phyloP scores from a whole-genome alignment of 1,284 basidiomycete genomes.

The Fomitiporia mediterranea region DNA sequence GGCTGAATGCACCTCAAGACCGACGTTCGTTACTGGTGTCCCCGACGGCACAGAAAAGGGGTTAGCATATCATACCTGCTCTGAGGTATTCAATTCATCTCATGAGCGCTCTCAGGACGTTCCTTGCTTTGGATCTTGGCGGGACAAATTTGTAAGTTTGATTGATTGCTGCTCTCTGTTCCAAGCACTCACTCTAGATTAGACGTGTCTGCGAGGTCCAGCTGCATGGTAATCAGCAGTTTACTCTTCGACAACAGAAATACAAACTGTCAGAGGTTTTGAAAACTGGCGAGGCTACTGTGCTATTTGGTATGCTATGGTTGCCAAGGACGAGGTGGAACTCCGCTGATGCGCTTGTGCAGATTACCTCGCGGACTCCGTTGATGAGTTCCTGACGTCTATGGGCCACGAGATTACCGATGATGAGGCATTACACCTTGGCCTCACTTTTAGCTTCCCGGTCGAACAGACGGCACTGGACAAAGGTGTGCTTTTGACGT shows the following conservation, averaged over 20 bases:
- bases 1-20: conserved; percentile 41
- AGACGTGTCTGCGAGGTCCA: conserved; percentile 93
- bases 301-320: conserved; percentile 68
- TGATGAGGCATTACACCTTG: conserved; percentile 67
- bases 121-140: conserved; percentile 90
- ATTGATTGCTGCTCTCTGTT: conserved; percentile 9
- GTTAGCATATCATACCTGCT: conserved; percentile 44
- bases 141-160: conserved; percentile 85
- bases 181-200: conserved; percentile 14
- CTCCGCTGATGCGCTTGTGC: conserved; percentile 10
- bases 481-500: conserved; percentile 85
- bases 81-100: conserved; percentile 4
- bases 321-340: neutral
- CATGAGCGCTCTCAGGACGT: conserved; percentile 54
- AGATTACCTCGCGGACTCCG: conserved; percentile 97
- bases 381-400: conserved; percentile 88
- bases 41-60: conserved; percentile 89
- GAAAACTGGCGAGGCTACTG: conserved; percentile 83
- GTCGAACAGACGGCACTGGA: conserved; percentile 95
- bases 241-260: conserved; percentile 87
- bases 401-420: conserved; percentile 26
- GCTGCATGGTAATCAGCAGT: conserved; percentile 85
- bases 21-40: conserved; percentile 86
- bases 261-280: conserved; percentile 88
- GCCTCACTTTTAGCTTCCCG: conserved; percentile 95